phyloP scores from a whole-genome alignment of 1,284 basidiomycete species.

The Amylostereum chailletii region DNA sequence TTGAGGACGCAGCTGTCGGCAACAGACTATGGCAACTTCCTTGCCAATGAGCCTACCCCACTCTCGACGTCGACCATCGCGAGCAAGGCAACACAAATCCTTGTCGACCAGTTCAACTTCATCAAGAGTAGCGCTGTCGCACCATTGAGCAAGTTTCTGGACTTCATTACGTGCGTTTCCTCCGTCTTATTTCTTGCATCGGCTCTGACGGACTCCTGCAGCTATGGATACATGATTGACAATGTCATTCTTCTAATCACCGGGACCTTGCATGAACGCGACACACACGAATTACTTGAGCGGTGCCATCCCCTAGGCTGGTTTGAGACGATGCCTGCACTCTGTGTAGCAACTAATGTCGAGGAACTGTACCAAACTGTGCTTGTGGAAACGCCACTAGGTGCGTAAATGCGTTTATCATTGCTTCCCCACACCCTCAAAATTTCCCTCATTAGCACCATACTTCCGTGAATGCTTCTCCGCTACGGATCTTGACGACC shows the following conservation, averaged over 20 bases:
- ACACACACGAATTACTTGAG: slow-evolving; percentile 94
- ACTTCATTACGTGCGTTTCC: slow-evolving; percentile 85
- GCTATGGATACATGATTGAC: slow-evolving; percentile 99
- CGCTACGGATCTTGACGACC: slow-evolving; percentile 93
- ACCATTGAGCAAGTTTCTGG: slow-evolving; percentile 88
- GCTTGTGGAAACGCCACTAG: slow-evolving; percentile 94
- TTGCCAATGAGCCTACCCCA: slow-evolving; percentile 94
- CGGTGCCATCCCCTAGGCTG: slow-evolving; percentile 96
- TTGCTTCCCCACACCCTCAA: neutral
- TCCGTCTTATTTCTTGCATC: slow-evolving; percentile 3
- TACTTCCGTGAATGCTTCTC: slow-evolving; percentile 97
- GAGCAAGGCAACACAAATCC: slow-evolving; percentile 89
- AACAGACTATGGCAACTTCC: slow-evolving; percentile 98
- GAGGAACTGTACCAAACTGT: slow-evolving; percentile 98
- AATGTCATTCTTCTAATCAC: slow-evolving; percentile 98
- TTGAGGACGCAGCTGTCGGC: slow-evolving; percentile 89
- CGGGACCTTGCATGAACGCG: slow-evolving; percentile 93
- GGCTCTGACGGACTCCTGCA: slow-evolving; percentile 23
- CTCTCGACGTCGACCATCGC: slow-evolving; percentile 92
- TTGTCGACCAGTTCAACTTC: slow-evolving; percentile 97
- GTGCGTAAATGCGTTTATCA: slow-evolving; percentile 35
- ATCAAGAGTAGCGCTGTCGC: slow-evolving; percentile 86
- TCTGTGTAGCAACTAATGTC: slow-evolving; percentile 99
- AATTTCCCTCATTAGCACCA: slow-evolving; percentile 49
- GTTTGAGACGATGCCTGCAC: slow-evolving; percentile 97